Evolutionary conservation across 2,329 filamentous ascomycete species (phyloP).

Genomic region (Zasmidium citrigriseum): DNA sequence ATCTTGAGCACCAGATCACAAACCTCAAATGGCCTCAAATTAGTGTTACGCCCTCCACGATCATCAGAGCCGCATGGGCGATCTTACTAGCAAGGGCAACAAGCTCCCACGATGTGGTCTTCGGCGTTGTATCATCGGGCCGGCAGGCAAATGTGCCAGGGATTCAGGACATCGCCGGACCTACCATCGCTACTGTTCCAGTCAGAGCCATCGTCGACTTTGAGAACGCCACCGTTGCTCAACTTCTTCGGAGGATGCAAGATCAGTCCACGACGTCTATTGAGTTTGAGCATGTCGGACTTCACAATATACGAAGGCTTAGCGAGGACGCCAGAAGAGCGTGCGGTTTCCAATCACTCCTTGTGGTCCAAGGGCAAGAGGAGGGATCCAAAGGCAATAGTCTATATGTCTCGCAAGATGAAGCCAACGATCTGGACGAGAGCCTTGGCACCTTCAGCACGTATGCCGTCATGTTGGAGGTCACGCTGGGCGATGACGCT

Average conservation of each 20-base stretch:
- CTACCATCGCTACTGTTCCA: slow-evolving; percentile 41
- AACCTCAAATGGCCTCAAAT: slow-evolving; percentile 13
- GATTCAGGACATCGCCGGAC: slow-evolving; percentile 27
- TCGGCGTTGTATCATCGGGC: slow-evolving; percentile 16
- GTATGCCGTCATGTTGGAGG: slow-evolving; percentile 14
- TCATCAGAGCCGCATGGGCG: slow-evolving; percentile 16
- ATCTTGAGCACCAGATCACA: slow-evolving; percentile 24
- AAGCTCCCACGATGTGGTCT: slow-evolving; percentile 12
- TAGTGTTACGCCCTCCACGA: slow-evolving; percentile 7
- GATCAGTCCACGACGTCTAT: slow-evolving; percentile 3
- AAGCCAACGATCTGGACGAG: neutral
- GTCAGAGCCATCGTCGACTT: slow-evolving; percentile 33
- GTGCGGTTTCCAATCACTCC: slow-evolving; percentile 35
- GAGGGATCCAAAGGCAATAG: neutral
- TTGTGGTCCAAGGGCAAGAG: neutral
- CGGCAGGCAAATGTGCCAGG: slow-evolving; percentile 33
- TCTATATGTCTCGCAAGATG: neutral
- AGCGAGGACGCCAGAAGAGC: slow-evolving; percentile 57
- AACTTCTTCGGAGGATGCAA: neutral
- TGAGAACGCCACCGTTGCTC: neutral
- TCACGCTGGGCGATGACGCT: neutral
- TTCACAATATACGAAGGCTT: slow-evolving; percentile 40
- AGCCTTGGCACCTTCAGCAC: slow-evolving; percentile 11
- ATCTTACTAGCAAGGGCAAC: slow-evolving; percentile 7
- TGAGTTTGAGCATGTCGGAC: slow-evolving; percentile 36